These are phyloP conservation scores for Megacollybia platyphylla DNA, from an alignment of 1,284 basidiomycete species.

Conservation along the genomic window DNA sequence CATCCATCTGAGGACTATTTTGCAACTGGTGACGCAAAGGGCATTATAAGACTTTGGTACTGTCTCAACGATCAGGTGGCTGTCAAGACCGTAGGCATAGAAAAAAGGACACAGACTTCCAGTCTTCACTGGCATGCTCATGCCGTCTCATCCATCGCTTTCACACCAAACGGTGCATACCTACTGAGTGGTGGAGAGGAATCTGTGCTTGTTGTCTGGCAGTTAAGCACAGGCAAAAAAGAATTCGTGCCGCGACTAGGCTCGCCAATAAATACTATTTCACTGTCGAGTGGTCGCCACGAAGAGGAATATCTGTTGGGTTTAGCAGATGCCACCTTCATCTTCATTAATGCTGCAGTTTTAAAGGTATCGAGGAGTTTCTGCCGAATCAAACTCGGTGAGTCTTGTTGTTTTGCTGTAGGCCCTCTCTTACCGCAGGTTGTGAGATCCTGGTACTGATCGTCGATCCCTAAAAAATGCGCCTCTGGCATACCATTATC, in stretches of 20 bases:
- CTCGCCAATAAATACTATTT: conserved; percentile 70
- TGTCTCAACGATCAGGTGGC: conserved; percentile 59
- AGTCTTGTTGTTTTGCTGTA: conserved; percentile 11
- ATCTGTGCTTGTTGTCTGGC: conserved; percentile 93
- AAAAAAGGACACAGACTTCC: conserved; percentile 73
- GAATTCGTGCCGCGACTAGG: conserved; percentile 92
- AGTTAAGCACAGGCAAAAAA: conserved; percentile 72
- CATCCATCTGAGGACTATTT: conserved; percentile 90
- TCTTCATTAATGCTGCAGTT: conserved; percentile 65
- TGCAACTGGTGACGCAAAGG: conserved; percentile 84
- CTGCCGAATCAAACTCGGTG: conserved; percentile 70
- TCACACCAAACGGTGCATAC: conserved; percentile 87
- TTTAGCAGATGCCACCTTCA: conserved; percentile 74
- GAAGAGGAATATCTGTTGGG: conserved; percentile 85
- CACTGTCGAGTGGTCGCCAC: conserved; percentile 31
- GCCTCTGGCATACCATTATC: conserved; percentile 63
- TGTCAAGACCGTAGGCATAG: conserved; percentile 39
- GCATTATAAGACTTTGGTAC: conserved; percentile 87
- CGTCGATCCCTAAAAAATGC: conserved; percentile 25
- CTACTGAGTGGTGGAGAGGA: conserved; percentile 94
- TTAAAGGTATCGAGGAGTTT: conserved; percentile 69
- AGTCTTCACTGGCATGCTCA: conserved; percentile 97
- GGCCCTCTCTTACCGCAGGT: background rate
- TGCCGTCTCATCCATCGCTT: conserved; percentile 80
- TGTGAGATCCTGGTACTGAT: conserved; percentile 31